Evolutionary conservation across 2,329 filamentous ascomycete genomes (phyloP).

Genomic region (Trichophyton benhamiae): DNA sequence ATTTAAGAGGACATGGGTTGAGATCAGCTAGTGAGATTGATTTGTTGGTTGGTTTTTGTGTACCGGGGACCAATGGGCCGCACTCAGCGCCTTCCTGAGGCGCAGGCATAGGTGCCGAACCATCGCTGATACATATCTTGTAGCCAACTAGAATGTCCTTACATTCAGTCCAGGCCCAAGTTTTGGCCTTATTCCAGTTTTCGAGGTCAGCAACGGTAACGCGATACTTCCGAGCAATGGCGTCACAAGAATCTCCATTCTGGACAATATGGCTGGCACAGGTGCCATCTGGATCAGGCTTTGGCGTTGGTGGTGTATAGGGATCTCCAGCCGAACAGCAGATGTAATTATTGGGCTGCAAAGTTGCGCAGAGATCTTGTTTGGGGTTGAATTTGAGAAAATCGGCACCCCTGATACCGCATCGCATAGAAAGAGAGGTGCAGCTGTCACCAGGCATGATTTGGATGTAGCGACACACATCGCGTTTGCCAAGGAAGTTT

Average conservation of each 20-base stretch:
- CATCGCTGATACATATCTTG: slow-evolving; percentile 32
- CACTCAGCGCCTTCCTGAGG: slow-evolving; percentile 37
- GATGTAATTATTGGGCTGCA: slow-evolving; percentile 25
- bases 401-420: slow-evolving; percentile 20
- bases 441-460: slow-evolving; percentile 28
- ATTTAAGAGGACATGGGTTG: slow-evolving; percentile 37
- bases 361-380: slow-evolving; percentile 17
- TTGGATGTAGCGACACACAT: slow-evolving; percentile 17
- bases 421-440: slow-evolving; percentile 28
- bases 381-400: slow-evolving; percentile 30
- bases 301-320: slow-evolving; percentile 24
- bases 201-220: slow-evolving; percentile 31
- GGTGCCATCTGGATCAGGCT: slow-evolving; percentile 20
- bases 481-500: background rate
- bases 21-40: slow-evolving; percentile 30
- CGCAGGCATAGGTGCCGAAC: slow-evolving; percentile 32
- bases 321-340: slow-evolving; percentile 29
- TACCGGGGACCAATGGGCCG: slow-evolving; percentile 36
- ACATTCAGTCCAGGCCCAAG: slow-evolving; percentile 37
- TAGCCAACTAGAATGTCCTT: slow-evolving; percentile 19
- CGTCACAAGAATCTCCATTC: slow-evolving; percentile 25
- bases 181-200: slow-evolving; percentile 30
- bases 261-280: slow-evolving; percentile 30
- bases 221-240: slow-evolving; percentile 23
- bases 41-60: slow-evolving; percentile 21